phyloP scores from a whole-genome alignment of 108 stramenopile genomes.

The Cyclotella kingstonii region DNA sequence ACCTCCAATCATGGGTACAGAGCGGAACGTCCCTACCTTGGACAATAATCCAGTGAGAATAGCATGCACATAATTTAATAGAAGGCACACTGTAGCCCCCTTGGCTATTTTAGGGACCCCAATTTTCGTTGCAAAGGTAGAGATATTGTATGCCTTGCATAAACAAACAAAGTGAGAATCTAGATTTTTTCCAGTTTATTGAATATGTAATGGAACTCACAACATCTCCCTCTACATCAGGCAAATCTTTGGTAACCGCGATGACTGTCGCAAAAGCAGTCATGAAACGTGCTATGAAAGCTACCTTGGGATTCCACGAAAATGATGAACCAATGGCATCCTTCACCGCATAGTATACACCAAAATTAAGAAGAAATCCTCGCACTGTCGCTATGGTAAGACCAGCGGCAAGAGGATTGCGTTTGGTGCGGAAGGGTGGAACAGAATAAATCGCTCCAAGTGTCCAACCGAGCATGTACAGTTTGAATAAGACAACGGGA shows the following conservation, averaged over 20 bases:
- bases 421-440: conserved; percentile 90
- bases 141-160: conserved; percentile 68
- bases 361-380: conserved; percentile 96
- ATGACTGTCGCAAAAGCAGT: conserved; percentile 92
- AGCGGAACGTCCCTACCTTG: conserved; percentile 67
- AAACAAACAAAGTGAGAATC: background rate
- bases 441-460: conserved; percentile 91
- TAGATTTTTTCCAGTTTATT: background rate
- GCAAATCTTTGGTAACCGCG: conserved; percentile 95
- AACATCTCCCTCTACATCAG: conserved; percentile 94
- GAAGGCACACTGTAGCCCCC: conserved; percentile 74
- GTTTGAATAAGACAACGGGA: conserved; percentile 76
- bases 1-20: conserved; percentile 89
- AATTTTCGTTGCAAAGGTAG: conserved; percentile 86
- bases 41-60: conserved; percentile 70
- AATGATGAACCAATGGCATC: conserved; percentile 91
- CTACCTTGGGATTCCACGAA: conserved; percentile 89
- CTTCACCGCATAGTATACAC: conserved; percentile 94
- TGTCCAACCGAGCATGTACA: conserved; percentile 87
- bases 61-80: conserved; percentile 88
- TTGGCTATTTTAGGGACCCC: conserved; percentile 85
- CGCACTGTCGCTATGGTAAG: conserved; percentile 92
- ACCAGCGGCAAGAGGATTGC: conserved; percentile 89
- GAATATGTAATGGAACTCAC: conserved; percentile 16
- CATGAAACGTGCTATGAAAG: conserved; percentile 96